These are phyloP conservation scores for Orbilia quercus DNA, from an alignment of 2,329 filamentous ascomycete genomes.

Conservation along the genomic window DNA sequence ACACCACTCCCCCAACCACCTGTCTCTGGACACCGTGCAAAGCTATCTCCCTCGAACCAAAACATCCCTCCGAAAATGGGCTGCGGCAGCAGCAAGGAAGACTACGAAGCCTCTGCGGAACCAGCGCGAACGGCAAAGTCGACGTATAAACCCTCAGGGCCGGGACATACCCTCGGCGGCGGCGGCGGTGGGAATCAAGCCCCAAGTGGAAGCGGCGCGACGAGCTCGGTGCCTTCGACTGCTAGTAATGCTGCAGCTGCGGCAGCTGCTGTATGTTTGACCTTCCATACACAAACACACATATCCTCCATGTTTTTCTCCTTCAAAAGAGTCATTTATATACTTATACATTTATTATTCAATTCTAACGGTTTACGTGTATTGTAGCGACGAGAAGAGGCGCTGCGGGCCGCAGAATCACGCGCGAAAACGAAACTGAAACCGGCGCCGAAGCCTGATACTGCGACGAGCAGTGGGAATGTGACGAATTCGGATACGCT, in stretches of 20 bases:
- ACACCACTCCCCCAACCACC: neutral
- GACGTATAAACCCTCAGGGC: constrained; percentile 39
- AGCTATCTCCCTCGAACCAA: neutral
- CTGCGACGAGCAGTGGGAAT: constrained; percentile 18
- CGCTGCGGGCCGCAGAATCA: constrained; percentile 37
- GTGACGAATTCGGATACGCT: constrained; percentile 48
- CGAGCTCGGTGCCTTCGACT: constrained; percentile 48
- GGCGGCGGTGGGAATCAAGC: constrained; percentile 9
- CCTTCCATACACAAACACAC: no score
- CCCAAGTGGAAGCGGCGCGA: constrained; percentile 17
- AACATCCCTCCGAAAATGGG: constrained; percentile 36
- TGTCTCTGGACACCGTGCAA: neutral
- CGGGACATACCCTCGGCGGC: constrained; percentile 47
- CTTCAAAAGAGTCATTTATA: no score
- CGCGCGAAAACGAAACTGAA: constrained; percentile 53
- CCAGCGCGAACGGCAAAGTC: constrained; percentile 47
- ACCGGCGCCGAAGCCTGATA: constrained; percentile 23
- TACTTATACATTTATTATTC: no score
- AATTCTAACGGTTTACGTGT: no score
- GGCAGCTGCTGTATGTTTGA: constrained; percentile 42
- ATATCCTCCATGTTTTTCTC: no score
- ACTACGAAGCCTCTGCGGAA: constrained; percentile 42
- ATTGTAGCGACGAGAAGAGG: constrained; percentile 55
- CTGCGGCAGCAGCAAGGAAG: constrained; percentile 55
- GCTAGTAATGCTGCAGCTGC: constrained; percentile 45